phyloP scores from a whole-genome alignment of 2,329 filamentous ascomycete species.

The Acrodontium crateriforme region DNA sequence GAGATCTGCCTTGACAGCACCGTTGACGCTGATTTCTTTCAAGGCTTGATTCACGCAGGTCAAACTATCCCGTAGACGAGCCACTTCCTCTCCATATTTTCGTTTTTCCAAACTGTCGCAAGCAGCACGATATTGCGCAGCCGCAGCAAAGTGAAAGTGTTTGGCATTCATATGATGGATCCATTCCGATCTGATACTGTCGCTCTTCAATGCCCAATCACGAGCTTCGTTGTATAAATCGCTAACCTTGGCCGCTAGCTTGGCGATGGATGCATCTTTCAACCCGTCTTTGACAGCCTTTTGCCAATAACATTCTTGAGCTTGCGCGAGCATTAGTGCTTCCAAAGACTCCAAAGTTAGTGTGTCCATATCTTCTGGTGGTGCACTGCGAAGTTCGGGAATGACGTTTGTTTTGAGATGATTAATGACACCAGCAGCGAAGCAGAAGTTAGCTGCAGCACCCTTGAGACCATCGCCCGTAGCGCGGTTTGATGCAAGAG shows the following conservation, averaged over 20 bases:
- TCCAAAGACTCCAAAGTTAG: slow-evolving; percentile 72
- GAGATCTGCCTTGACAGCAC: slow-evolving; percentile 66
- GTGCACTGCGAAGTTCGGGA: slow-evolving; percentile 62
- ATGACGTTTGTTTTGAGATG: slow-evolving; percentile 66
- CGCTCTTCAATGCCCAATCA: slow-evolving; percentile 76
- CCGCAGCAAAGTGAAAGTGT: slow-evolving; percentile 91
- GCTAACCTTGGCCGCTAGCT: slow-evolving; percentile 78
- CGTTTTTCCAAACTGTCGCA: slow-evolving; percentile 85
- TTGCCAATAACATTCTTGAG: slow-evolving; percentile 96
- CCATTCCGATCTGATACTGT: slow-evolving; percentile 85
- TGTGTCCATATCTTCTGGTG: slow-evolving; percentile 91
- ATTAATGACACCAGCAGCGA: slow-evolving; percentile 68
- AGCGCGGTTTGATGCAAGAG: slow-evolving; percentile 61
- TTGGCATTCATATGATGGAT: slow-evolving; percentile 97
- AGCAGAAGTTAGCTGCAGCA: slow-evolving; percentile 80
- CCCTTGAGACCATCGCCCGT: slow-evolving; percentile 73
- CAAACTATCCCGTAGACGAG: slow-evolving; percentile 68
- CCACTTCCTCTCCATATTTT: slow-evolving; percentile 90
- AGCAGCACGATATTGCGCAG: slow-evolving; percentile 83
- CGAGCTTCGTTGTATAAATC: slow-evolving; percentile 78
- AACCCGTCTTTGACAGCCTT: slow-evolving; percentile 89
- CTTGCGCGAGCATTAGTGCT: slow-evolving; percentile 77
- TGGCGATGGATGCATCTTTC: slow-evolving; percentile 84
- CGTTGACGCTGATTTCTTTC: slow-evolving; percentile 75
- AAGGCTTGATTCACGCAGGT: slow-evolving; percentile 73